Percentiles rank a stretch among this genome's conserved stretches.
These are phyloP conservation scores for Citrus trifoliata DNA, from an alignment of 345 rosid genomes.

Conservation along the genomic window DNA sequence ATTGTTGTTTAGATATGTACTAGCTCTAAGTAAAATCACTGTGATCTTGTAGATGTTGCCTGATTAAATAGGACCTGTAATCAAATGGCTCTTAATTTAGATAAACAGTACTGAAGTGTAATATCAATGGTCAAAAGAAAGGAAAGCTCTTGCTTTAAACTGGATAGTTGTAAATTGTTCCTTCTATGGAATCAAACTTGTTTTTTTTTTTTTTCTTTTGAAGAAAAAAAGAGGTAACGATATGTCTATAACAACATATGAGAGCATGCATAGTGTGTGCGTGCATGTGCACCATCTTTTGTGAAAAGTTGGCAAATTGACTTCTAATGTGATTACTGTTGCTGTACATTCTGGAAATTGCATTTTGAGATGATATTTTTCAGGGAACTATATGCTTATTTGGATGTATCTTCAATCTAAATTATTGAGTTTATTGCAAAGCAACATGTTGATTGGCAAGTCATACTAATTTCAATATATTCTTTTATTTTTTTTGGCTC, in stretches of 20 bases:
- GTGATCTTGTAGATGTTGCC: not conserved
- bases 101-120: not conserved
- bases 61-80: not conserved
- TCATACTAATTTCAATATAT: not conserved
- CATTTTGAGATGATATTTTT: not conserved
- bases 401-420: not conserved
- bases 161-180: not conserved
- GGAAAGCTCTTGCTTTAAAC: not conserved
- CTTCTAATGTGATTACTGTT: not conserved
- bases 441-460: not conserved
- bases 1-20: not conserved
- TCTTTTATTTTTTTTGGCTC: not conserved
- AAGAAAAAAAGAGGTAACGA: not conserved
- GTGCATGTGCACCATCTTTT: not conserved
- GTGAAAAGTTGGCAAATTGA: not conserved
- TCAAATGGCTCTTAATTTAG: not conserved
- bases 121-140: not conserved
- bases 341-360: not conserved
- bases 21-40: not conserved
- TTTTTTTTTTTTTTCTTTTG: too few relatives aligned
- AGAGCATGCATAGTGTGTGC: too few relatives aligned
- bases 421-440: not conserved
- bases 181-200: not conserved
- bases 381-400: slow-evolving; percentile 4
- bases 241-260: not conserved